Base-by-base conservation (phyloP, 768 basidiomycete species). In the Paxillus rubicundulus region DNA sequence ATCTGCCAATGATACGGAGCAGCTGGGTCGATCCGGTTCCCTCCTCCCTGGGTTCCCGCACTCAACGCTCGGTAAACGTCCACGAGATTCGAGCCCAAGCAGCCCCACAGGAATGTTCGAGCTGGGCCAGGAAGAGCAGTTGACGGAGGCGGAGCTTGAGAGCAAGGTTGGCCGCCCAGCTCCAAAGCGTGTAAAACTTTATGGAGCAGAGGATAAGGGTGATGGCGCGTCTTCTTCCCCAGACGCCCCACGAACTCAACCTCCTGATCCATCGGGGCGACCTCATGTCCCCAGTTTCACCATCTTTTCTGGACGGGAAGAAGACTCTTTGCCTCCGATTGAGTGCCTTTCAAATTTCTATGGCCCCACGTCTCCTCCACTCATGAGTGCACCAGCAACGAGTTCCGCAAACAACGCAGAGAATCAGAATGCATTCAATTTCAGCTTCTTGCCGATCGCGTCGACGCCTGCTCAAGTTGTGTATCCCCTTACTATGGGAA, bases 41-140 rank as follows among this genome's bases (percentile, higher is more conserved):
- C 58, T 69, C 40, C 53, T 69, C 16, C 63, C 77, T 38, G 77
- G 74, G 10, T 63, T 75, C 52, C 68, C 78, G 4, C 72, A 75
- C 39, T 77, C 70, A 18, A 71, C 75, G 28, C 74, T 89, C 16
- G 87, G 87, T n/a, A 89, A 89, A 64, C 81, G 85, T 32, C 78
- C 74, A 46, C 75, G 86, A 54, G 81, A 82, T 56, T 72, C 80
- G 2, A 68, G 73, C 9, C 70, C 74, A 10, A 79, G 75, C 57
- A 71, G 73, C 47, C 58, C 74, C 18, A 67, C 73, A 2, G 76
- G 69, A 47, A 64, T 73, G 9, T 65, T 72, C 6, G 82, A 80
- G 49, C 68, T 70, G 24, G 74, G 66, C n/a, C 66, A 74, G 50
- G 74, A 75, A 45, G 75, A 64, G 10, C 67, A 62, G 5, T 55